These are phyloP conservation scores for Thymus quinquecostatus DNA, from an alignment of 257 asterid species.

Conservation along the genomic window DNA sequence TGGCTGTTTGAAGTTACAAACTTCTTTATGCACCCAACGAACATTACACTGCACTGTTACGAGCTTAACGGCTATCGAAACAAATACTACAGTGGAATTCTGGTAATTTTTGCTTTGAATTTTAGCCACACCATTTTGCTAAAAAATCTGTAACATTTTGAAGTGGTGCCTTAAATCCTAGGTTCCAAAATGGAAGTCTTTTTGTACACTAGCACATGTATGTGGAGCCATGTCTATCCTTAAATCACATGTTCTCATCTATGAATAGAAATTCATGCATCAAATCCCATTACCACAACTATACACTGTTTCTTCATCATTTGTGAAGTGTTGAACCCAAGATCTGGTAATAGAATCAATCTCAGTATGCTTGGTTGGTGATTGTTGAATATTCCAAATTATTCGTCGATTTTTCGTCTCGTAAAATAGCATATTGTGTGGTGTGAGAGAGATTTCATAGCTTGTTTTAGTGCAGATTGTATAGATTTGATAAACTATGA, in stretches of 20 bases:
- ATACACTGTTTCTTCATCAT: too few species aligned
- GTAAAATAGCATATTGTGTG: background rate
- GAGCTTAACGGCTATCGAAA: constrained; percentile 12
- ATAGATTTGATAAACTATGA: constrained; percentile 21
- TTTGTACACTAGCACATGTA: background rate
- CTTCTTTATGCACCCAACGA: background rate
- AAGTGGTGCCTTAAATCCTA: too few species aligned
- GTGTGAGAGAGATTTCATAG: constrained; percentile 14
- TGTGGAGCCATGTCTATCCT: background rate
- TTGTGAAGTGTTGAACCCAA: too few species aligned
- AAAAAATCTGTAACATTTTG: too few species aligned
- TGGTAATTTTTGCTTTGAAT: background rate
- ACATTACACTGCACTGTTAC: background rate
- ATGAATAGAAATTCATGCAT: too few species aligned
- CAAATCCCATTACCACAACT: too few species aligned
- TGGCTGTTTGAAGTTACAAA: constrained; percentile 39
- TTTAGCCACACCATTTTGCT: too few species aligned
- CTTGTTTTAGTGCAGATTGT: constrained; percentile 21
- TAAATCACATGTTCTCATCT: background rate
- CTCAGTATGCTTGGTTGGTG: background rate
- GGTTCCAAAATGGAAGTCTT: background rate
- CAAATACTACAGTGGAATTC: background rate
- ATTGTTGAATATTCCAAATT: background rate
- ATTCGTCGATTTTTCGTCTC: background rate
- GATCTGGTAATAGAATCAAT: too few species aligned